A percentile compares a stretch with the other conserved stretches of the same genome.
phyloP scores from a whole-genome alignment of 2,329 filamentous ascomycete species.

The Aspergillus costaricaensis region DNA sequence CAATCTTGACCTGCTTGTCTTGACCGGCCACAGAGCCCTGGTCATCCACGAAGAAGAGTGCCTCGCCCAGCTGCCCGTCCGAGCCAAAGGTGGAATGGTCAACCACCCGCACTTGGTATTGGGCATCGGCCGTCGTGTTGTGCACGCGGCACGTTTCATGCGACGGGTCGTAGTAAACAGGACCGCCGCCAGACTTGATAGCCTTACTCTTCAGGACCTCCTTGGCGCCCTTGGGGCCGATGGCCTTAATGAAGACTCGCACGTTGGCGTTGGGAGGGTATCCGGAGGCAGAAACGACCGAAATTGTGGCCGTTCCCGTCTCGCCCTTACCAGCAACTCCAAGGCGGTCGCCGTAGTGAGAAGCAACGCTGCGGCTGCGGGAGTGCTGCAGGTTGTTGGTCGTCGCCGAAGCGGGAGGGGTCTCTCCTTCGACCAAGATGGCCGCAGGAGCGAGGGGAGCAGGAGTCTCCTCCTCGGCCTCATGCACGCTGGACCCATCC shows the following conservation, averaged over 20 bases:
- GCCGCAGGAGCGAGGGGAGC: constrained; percentile 22
- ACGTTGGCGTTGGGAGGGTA: constrained; percentile 76
- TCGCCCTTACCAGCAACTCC: constrained; percentile 60
- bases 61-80: constrained; percentile 81
- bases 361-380: constrained; percentile 51
- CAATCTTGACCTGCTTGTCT: constrained; percentile 74
- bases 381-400: constrained; percentile 43
- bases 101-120: constrained; percentile 84
- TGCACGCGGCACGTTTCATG: constrained; percentile 73
- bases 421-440: constrained; percentile 33
- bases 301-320: constrained; percentile 75
- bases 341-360: constrained; percentile 54
- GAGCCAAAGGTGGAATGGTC: constrained; percentile 82
- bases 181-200: constrained; percentile 68
- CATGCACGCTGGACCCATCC: constrained; percentile 31
- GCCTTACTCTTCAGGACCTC: constrained; percentile 90
- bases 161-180: constrained; percentile 65
- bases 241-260: constrained; percentile 71
- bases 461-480: constrained; percentile 22
- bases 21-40: constrained; percentile 61
- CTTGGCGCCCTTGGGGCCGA: constrained; percentile 69
- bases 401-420: constrained; percentile 22
- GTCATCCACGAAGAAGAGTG: constrained; percentile 90
- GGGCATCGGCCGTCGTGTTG: constrained; percentile 73
- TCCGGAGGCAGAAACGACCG: constrained; percentile 73